Percentiles rank a stretch among this genome's conserved stretches.
phyloP scores from a whole-genome alignment of 192 early-diverging fungal species.

The Umbelopsis ramanniana region DNA sequence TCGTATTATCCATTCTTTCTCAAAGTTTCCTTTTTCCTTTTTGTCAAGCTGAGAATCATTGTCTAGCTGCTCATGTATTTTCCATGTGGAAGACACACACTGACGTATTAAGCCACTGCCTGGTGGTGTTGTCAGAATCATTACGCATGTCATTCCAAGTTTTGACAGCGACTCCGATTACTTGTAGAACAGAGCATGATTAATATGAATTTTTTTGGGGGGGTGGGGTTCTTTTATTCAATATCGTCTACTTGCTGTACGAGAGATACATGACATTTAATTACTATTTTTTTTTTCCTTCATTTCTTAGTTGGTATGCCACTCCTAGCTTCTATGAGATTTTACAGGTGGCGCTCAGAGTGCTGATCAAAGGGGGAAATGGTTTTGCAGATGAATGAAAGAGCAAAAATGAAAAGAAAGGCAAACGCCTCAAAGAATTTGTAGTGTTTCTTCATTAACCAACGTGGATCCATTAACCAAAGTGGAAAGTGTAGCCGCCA shows the following conservation, averaged over 20 bases:
- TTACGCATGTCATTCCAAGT: background rate
- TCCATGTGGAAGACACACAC: no score
- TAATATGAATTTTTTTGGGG: no score
- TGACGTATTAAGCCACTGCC: background rate
- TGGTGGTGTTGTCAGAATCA: background rate
- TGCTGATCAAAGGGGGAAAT: background rate
- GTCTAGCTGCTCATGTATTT: no score
- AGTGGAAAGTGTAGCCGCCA: constrained; percentile 47
- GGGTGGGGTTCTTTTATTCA: no score
- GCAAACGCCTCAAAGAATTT: background rate
- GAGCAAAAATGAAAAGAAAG: constrained; percentile 1
- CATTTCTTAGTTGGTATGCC: no score
- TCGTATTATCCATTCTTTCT: no score
- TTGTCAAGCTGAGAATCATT: background rate
- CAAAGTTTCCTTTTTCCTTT: no score
- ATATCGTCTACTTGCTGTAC: no score
- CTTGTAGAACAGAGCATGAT: no score
- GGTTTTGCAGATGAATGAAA: constrained; percentile 2
- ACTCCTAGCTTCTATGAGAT: no score
- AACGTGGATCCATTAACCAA: constrained; percentile 54
- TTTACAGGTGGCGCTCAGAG: background rate
- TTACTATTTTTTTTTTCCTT: background rate
- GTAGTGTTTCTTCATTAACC: constrained; percentile 32
- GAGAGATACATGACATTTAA: no score
- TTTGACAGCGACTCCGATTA: background rate